Conservation (phyloP, 176 grass and related monocot species). For the Elymus sibiricus region DNA sequence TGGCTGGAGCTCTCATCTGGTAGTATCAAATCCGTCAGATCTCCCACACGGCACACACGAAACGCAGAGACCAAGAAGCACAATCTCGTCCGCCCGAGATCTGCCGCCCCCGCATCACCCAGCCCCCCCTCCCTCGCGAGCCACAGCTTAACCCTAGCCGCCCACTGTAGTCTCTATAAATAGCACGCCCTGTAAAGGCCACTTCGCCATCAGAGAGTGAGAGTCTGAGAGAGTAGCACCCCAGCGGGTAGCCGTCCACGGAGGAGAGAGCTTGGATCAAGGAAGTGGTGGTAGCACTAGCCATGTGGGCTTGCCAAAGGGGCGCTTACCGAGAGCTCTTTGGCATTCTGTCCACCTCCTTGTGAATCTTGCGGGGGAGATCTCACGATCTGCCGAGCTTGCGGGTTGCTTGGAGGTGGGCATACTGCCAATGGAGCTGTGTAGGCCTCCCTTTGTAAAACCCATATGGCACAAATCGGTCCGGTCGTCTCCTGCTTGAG, state of each 20-base stretch:
- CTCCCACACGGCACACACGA: neutral
- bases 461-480: slow-evolving; percentile 40
- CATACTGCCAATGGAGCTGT: slow-evolving; percentile 90
- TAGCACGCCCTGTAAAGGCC: slow-evolving; percentile 19
- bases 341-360: slow-evolving; percentile 89
- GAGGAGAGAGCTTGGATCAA: neutral
- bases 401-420: slow-evolving; percentile 56
- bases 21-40: slow-evolving; percentile 36
- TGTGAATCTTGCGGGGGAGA: slow-evolving; percentile 11
- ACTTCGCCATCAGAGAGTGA: neutral
- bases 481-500: neutral
- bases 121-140: neutral
- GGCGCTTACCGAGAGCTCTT: slow-evolving; percentile 52
- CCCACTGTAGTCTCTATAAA: slow-evolving; percentile 44
- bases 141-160: slow-evolving; percentile 35
- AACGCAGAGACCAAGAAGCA: slow-evolving; percentile 40
- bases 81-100: slow-evolving; percentile 37
- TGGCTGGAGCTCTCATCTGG: neutral
- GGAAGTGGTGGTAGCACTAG: neutral
- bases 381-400: neutral
- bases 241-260: neutral
- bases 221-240: neutral
- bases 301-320: slow-evolving; percentile 69
- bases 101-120: slow-evolving; percentile 22
- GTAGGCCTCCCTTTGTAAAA: slow-evolving; percentile 82